Conservation (phyloP, 805 yeast species). For the Ogataea neopini region DNA sequence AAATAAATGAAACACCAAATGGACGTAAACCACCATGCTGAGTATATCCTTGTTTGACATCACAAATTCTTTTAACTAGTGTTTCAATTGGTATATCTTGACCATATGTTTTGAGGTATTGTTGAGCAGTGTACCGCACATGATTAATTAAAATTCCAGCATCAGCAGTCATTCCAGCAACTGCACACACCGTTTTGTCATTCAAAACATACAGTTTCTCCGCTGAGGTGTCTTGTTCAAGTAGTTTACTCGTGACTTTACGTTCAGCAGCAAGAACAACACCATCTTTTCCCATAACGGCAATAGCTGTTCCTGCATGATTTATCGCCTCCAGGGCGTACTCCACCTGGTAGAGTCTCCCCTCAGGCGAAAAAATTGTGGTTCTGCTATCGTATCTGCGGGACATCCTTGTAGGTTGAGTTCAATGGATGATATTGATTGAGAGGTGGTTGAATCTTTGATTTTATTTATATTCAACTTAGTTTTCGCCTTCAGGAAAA, state of each 20-base stretch:
- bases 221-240: slow-evolving; percentile 91
- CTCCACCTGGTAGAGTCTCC: slow-evolving; percentile 95
- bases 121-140: slow-evolving; percentile 85
- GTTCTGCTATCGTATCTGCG: slow-evolving; percentile 99
- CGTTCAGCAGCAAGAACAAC: slow-evolving; percentile 96
- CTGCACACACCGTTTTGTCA: slow-evolving; percentile 76
- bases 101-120: slow-evolving; percentile 79
- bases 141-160: slow-evolving; percentile 87
- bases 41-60: slow-evolving; percentile 95
- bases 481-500: slow-evolving; percentile 2
- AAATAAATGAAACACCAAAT: slow-evolving; percentile 93
- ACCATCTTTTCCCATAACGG: slow-evolving; percentile 76
- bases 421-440: not conserved
- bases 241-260: slow-evolving; percentile 87
- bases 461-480: not conserved
- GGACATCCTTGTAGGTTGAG: slow-evolving; percentile 47
- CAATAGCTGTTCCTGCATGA: slow-evolving; percentile 82
- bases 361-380: slow-evolving; percentile 98
- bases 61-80: slow-evolving; percentile 85
- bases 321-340: slow-evolving; percentile 82
- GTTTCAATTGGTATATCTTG: slow-evolving; percentile 94
- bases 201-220: slow-evolving; percentile 88
- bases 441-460: not conserved
- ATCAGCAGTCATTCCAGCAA: slow-evolving; percentile 98
- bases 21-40: slow-evolving; percentile 99